phyloP scores from a whole-genome alignment of 768 basidiomycete species.

The Amanita subjunquillea region DNA sequence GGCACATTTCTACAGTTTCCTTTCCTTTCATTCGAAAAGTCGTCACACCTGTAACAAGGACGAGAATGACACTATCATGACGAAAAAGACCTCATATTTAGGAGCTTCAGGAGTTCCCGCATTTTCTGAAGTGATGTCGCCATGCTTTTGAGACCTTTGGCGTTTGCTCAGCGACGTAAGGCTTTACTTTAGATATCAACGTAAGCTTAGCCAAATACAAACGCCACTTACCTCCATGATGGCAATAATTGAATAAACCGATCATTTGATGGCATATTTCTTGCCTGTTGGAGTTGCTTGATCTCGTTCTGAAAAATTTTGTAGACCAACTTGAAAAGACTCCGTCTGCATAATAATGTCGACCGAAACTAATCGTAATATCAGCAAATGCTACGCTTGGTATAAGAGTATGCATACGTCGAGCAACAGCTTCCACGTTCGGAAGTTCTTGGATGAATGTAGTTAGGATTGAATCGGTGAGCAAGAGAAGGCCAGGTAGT shows the following conservation, averaged over 20 bases:
- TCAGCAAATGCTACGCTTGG: neutral
- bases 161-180: conserved; percentile 39
- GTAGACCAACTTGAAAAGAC: conserved; percentile 43
- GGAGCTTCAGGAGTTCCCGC: conserved; percentile 50
- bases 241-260: conserved; percentile 32
- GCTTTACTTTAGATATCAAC: conserved; percentile 15
- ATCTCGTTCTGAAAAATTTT: conserved; percentile 50
- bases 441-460: conserved; percentile 76
- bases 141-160: conserved; percentile 49
- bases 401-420: conserved; percentile 36
- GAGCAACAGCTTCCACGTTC: conserved; percentile 72
- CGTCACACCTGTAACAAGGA: conserved; percentile 52
- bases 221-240: conserved; percentile 55
- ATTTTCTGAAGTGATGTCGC: conserved; percentile 39
- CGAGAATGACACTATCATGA: conserved; percentile 63
- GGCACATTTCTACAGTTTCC: conserved; percentile 48
- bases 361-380: conserved; percentile 53
- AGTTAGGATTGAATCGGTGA: conserved; percentile 53
- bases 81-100: conserved; percentile 81
- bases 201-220: neutral
- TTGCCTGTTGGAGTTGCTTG: conserved; percentile 23
- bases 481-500: conserved; percentile 78
- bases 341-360: conserved; percentile 50
- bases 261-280: conserved; percentile 32
- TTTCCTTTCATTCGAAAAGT: neutral